phyloP scores from a whole-genome alignment of 2,329 filamentous ascomycete genomes.

The Monilinia fructicola region DNA sequence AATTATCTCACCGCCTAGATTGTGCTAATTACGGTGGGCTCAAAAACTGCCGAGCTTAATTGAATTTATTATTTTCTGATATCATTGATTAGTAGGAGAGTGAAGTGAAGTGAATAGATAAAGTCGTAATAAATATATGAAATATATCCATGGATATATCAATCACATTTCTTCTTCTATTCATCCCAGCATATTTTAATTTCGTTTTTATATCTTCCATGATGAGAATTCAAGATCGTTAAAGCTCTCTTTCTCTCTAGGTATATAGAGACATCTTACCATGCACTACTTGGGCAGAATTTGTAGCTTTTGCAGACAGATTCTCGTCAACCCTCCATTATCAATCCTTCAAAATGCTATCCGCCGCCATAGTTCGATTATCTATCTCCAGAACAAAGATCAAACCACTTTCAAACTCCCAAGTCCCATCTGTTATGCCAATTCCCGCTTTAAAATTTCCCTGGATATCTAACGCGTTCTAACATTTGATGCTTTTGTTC shows the following conservation, averaged over 20 bases:
- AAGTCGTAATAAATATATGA: background rate
- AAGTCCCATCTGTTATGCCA: background rate
- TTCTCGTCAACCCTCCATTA: background rate
- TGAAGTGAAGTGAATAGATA: background rate
- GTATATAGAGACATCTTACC: background rate
- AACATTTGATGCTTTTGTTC: constrained; percentile 27
- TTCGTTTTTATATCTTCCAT: background rate
- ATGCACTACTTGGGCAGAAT: background rate
- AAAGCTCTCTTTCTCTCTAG: background rate
- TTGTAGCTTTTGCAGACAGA: background rate
- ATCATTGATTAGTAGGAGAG: background rate
- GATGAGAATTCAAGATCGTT: background rate
- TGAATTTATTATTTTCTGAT: constrained; percentile 4
- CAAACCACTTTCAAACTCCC: constrained; percentile 7
- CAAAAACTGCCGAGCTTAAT: constrained; percentile 14
- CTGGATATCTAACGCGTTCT: constrained; percentile 29
- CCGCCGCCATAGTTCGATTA: background rate
- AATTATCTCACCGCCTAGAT: constrained; percentile 12
- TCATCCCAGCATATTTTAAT: background rate
- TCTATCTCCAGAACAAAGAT: background rate
- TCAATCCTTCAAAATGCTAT: background rate
- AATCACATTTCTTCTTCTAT: background rate
- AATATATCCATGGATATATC: no score
- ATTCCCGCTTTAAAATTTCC: background rate
- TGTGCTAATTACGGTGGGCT: constrained; percentile 10